Conservation (phyloP, 441 rosid genomes). For the Sinapis alba region DNA sequence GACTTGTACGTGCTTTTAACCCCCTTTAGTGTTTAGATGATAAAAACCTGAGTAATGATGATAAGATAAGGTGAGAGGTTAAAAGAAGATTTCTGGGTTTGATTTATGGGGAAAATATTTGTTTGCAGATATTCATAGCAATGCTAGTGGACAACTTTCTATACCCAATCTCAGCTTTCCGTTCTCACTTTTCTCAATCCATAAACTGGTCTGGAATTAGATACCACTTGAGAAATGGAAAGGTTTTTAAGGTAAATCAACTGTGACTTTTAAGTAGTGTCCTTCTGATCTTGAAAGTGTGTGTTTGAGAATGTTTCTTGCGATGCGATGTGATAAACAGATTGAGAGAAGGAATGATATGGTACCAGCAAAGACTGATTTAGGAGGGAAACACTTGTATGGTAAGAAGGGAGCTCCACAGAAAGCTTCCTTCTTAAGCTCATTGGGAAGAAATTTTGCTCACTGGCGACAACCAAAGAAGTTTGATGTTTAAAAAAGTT, state of each 20-base stretch:
- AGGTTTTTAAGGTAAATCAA: conserved; percentile 74
- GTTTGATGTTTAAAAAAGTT: conserved; percentile 51
- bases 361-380: conserved; percentile 83
- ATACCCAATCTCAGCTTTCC: conserved; percentile 84
- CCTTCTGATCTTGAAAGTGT: conserved; percentile 1
- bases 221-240: conserved; percentile 87
- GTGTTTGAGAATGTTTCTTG: conserved; percentile 3
- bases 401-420: conserved; percentile 84
- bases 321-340: conserved; percentile 45
- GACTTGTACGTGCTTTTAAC: conserved; percentile 66
- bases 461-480: conserved; percentile 96
- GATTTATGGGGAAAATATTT: conserved; percentile 1
- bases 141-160: conserved; percentile 92
- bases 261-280: not conserved
- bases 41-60: no score
- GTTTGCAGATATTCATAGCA: conserved; percentile 78
- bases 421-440: conserved; percentile 63
- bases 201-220: conserved; percentile 97
- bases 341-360: conserved; percentile 86
- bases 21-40: no score
- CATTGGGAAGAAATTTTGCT: conserved; percentile 74
- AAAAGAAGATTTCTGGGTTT: not conserved
- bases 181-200: conserved; percentile 96
- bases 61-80: no score
- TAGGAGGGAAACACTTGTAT: conserved; percentile 86